Evolutionary conservation across 768 basidiomycete species (phyloP).

Genomic region (Sporobolomyces roseus): DNA sequence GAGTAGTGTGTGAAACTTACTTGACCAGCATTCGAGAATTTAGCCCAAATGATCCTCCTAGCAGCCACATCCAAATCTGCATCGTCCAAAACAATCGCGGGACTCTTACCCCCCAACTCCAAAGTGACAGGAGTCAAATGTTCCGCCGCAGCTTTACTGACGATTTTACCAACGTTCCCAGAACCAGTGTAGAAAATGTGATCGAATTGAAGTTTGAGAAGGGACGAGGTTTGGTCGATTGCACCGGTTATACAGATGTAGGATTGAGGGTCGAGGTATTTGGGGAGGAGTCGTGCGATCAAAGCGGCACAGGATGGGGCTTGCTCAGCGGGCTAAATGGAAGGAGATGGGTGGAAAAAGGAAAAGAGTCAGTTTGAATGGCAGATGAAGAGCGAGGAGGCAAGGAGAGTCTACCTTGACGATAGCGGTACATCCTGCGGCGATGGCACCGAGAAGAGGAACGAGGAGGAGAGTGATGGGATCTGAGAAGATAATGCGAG

Average conservation of each 20-base stretch:
- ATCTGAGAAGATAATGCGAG: constrained; percentile 52
- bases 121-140: constrained; percentile 65
- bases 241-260: constrained; percentile 23
- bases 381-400: constrained; percentile 56
- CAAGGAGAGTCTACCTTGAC: constrained; percentile 54
- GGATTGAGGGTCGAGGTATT: constrained; percentile 65
- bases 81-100: constrained; percentile 57
- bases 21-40: constrained; percentile 63
- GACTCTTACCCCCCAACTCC: constrained; percentile 52
- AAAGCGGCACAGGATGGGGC: constrained; percentile 59
- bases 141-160: constrained; percentile 71
- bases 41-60: constrained; percentile 77
- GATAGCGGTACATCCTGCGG: constrained; percentile 68
- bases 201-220: constrained; percentile 26
- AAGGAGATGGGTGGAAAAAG: too few relatives aligned
- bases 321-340: constrained; percentile 66
- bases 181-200: constrained; percentile 64
- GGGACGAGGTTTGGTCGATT: constrained; percentile 15
- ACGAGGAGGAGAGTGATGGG: constrained; percentile 61
- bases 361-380: constrained; percentile 52
- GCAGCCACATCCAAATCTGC: constrained; percentile 60
- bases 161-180: constrained; percentile 62
- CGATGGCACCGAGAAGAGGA: constrained; percentile 68
- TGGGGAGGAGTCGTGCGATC: constrained; percentile 64
- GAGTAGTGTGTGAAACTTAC: not conserved